These are phyloP conservation scores for Nicotiana undulata DNA, from an alignment of 257 asterid species.

Conservation along the genomic window DNA sequence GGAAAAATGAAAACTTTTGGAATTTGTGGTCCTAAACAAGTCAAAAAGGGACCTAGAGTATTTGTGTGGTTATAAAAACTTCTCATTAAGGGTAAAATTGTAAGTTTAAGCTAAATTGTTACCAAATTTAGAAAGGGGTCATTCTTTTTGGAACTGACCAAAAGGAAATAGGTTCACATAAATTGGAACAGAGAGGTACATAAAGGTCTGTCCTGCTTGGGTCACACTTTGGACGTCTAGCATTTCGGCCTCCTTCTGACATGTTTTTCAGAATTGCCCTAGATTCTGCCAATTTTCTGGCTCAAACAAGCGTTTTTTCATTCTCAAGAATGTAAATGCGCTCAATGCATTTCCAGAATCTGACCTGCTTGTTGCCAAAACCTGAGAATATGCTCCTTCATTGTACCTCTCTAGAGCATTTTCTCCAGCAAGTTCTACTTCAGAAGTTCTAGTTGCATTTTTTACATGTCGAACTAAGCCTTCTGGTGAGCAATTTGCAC, in stretches of 20 bases:
- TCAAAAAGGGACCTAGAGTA: no score
- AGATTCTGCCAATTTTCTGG: constrained; percentile 73
- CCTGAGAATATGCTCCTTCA: constrained; percentile 57
- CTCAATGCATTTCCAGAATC: constrained; percentile 58
- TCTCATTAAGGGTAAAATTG: no score
- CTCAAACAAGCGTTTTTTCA: constrained; percentile 76
- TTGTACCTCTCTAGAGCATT: constrained; percentile 90
- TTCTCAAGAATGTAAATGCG: constrained; percentile 75
- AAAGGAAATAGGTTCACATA: no score
- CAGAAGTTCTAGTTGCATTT: constrained; percentile 61
- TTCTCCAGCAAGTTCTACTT: constrained; percentile 75
- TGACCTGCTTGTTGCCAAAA: constrained; percentile 61
- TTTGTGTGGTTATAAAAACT: no score
- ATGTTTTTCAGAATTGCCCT: constrained; percentile 60
- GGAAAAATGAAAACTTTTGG: no score
- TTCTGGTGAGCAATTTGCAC: constrained; percentile 80
- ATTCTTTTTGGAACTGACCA: no score
- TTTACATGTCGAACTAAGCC: constrained; percentile 84
- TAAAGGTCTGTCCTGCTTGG: constrained; percentile 57
- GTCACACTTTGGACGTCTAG: constrained; percentile 50
- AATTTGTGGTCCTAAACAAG: no score
- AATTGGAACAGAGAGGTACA: no score
- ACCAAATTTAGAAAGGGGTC: no score
- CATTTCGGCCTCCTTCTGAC: constrained; percentile 59
- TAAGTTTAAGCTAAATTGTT: no score